Base-by-base conservation (phyloP, 2,329 filamentous ascomycete genomes). In the Calonectria montana region DNA sequence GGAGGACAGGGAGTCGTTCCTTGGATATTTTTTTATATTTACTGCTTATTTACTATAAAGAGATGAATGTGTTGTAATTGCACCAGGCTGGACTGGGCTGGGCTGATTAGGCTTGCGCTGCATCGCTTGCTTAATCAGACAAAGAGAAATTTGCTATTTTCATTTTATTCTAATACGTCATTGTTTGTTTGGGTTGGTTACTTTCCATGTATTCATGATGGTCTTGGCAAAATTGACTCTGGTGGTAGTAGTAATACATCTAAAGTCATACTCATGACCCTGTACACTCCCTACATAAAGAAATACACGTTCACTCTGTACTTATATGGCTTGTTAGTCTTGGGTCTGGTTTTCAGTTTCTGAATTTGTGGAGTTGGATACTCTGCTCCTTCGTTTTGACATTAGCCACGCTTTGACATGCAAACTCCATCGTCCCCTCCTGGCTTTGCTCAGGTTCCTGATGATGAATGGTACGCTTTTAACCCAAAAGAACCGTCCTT, bases 1-100 rank as follows among this genome's bases (percentile, higher is more conserved):
- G 67, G 70, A 75, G 75, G 67, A 76, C 68, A 73, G 61, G 76
- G 77, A 77, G 73, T 77, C 73, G 50, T 74, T 77, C 73, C 61
- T 78, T 75, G 73, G 72, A 75, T 72, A 71, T 67, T 72, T 71
- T 61, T 70, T 76, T 69, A 25, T 18, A 66, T 43, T 55, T 45
- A 25, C 68, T 74, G 72, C 61, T 71, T 65, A 65, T 72, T 66
- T 65, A 74, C 70, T 77, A 35, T 35, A 71, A 76, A 78, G 74
- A 77, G 65, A 66, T 65, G 67, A 64, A 53, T 69, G 59, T 65
- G 57, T 70, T 67, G 73, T 78, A 74, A 76, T 79, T 76, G 71
- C 69, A 77, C 73, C 50, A 53, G 68, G 61, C 59, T 63, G 67
- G 61, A 65, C 59, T 70, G 62, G 65, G 65, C 65, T 71, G 65